A percentile compares a stretch with the other conserved stretches of the same genome.
These are phyloP conservation scores for Dactylellina sp. DNA, from an alignment of 2,329 filamentous ascomycete species.

Conservation along the genomic window DNA sequence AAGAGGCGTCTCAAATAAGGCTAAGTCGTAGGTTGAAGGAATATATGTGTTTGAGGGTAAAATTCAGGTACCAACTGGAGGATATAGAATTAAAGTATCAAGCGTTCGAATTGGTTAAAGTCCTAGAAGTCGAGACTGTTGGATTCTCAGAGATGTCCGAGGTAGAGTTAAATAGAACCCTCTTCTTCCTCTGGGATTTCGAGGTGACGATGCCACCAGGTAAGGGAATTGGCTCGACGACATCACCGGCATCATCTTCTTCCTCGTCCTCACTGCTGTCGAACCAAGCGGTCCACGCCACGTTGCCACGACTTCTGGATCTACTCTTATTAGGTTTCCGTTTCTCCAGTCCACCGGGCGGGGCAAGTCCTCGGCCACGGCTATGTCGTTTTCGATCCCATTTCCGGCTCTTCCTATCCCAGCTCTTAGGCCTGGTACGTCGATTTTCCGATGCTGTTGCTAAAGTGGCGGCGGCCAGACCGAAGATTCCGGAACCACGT, in stretches of 20 bases:
- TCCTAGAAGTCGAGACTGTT: constrained; percentile 42
- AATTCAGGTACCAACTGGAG: not conserved
- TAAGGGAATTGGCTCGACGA: constrained; percentile 50
- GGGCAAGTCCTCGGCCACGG: constrained; percentile 40
- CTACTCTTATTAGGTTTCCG: constrained; percentile 45
- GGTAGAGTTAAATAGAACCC: constrained; percentile 52
- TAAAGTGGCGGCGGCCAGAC: constrained; percentile 42
- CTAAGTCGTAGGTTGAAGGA: constrained; percentile 20
- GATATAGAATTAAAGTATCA: not conserved
- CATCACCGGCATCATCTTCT: constrained; percentile 23
- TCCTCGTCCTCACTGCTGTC: constrained; percentile 53
- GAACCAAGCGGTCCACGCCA: constrained; percentile 53
- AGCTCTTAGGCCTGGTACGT: constrained; percentile 44
- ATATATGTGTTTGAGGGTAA: not conserved
- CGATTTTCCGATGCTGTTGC: constrained; percentile 21
- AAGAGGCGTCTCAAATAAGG: constrained; percentile 12
- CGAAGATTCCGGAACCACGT: constrained; percentile 54
- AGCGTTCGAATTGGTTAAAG: constrained; percentile 24
- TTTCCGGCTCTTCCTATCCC: constrained; percentile 37
- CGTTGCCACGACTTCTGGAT: constrained; percentile 46
- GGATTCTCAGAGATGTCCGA: constrained; percentile 51
- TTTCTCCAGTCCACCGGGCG: constrained; percentile 47
- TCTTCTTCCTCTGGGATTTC: constrained; percentile 51
- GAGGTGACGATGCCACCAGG: constrained; percentile 52
- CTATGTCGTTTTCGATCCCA: constrained; percentile 49